phyloP scores from a whole-genome alignment of 208 protist species.

The Angomonas deanei region DNA sequence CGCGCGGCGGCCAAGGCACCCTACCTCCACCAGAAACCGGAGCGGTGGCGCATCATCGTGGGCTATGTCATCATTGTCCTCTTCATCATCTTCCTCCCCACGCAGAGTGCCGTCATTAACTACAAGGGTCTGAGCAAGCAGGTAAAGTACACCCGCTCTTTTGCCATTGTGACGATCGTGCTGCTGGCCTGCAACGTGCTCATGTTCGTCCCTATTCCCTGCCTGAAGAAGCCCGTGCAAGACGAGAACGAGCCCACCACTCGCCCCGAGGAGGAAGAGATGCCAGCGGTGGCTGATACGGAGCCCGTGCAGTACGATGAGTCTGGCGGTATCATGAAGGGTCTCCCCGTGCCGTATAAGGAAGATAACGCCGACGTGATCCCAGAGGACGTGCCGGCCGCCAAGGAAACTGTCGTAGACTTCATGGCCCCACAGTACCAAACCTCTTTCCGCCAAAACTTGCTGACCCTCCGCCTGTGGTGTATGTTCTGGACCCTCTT shows the following conservation, averaged over 20 bases:
- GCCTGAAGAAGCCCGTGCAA: conserved; percentile 19
- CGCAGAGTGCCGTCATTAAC: background rate
- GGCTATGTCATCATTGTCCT: conserved; percentile 17
- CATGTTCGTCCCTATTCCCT: conserved; percentile 18
- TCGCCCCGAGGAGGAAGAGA: conserved; percentile 20
- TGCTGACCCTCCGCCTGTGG: conserved; percentile 14
- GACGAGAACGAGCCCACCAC: conserved; percentile 17
- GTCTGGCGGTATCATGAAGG: no score
- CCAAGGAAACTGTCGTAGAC: conserved; percentile 27
- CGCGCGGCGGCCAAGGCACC: conserved; percentile 10
- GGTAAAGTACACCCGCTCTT: conserved; percentile 17
- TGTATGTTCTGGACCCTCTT: conserved; percentile 15
- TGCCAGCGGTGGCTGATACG: conserved; percentile 16
- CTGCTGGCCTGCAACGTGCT: conserved; percentile 3
- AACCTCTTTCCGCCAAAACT: conserved; percentile 15
- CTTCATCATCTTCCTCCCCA: conserved; percentile 4
- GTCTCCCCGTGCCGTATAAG: background rate
- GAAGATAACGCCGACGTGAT: background rate
- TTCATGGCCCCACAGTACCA: conserved; percentile 59
- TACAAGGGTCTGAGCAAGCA: conserved; percentile 8
- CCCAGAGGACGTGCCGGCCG: background rate
- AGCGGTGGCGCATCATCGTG: conserved; percentile 24
- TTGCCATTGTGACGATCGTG: background rate
- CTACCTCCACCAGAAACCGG: conserved; percentile 24
- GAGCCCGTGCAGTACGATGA: conserved; percentile 19